Conservation (phyloP, 192 early-diverging fungal species). For the Podila minutissima region DNA sequence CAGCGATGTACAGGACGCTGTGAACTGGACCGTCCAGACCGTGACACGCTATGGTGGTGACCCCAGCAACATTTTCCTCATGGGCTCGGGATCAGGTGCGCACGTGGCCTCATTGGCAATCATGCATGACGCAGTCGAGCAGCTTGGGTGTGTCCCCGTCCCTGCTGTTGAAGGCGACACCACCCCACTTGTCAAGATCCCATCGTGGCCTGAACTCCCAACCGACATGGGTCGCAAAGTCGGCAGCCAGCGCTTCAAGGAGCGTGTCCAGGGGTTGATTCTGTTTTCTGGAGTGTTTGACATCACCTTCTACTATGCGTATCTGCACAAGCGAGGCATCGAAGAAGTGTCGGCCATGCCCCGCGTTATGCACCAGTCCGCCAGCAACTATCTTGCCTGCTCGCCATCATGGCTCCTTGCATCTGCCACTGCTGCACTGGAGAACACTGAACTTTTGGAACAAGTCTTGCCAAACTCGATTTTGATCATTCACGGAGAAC, state of each 20-base stretch:
- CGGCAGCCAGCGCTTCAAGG: constrained; percentile 10
- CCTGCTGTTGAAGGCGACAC: constrained; percentile 19
- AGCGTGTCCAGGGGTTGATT: constrained; percentile 41
- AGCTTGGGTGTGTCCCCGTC: constrained; percentile 27
- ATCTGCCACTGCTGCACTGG: constrained; percentile 19
- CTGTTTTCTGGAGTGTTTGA: constrained; percentile 57
- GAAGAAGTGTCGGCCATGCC: constrained; percentile 53
- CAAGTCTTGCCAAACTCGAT: constrained; percentile 45
- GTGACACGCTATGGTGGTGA: constrained; percentile 51
- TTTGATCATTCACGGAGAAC: constrained; percentile 46
- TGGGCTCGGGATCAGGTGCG: constrained; percentile 53
- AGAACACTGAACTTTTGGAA: constrained; percentile 33
- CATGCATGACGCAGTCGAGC: constrained; percentile 51
- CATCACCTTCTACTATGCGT: constrained; percentile 56
- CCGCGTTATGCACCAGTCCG: constrained; percentile 44
- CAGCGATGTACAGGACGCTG: constrained; percentile 50
- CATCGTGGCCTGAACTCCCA: constrained; percentile 46
- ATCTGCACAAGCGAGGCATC: constrained; percentile 54
- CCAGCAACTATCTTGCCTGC: constrained; percentile 49
- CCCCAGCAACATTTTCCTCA: constrained; percentile 51
- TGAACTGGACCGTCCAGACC: constrained; percentile 47
- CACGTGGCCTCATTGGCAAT: constrained; percentile 51
- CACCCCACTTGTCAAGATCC: constrained; percentile 26
- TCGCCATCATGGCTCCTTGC: constrained; percentile 47
- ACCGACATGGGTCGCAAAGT: constrained; percentile 49